Conservation (phyloP, 176 grass and related monocot species). For the Cenchrus fungigraminus region DNA sequence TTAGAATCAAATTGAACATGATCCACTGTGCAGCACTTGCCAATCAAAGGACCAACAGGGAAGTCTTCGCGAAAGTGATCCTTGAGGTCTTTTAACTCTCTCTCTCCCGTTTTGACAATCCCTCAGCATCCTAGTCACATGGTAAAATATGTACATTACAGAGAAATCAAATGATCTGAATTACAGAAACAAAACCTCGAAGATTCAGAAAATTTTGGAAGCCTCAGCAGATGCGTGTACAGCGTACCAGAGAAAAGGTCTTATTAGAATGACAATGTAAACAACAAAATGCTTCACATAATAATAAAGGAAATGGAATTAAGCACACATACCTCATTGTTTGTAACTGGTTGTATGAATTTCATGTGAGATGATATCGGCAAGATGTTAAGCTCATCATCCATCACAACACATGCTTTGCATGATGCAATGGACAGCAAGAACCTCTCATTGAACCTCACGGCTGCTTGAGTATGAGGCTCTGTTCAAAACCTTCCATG, state of each 20-base stretch:
- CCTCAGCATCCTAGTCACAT: conserved; percentile 73
- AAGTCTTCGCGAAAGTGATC: conserved; percentile 83
- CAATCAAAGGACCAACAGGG: conserved; percentile 90
- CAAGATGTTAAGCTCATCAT: conserved; percentile 95
- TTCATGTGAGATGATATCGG: conserved; percentile 94
- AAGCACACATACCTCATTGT: conserved; percentile 54
- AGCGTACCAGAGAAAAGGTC: background rate
- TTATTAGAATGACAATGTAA: too few relatives aligned
- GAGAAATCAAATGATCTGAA: conserved; percentile 18
- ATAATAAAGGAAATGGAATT: background rate
- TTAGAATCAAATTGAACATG: conserved; percentile 57
- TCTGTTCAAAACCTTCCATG: conserved; percentile 97
- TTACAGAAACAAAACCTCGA: conserved; percentile 2
- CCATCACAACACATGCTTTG: conserved; percentile 95
- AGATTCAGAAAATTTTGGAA: conserved; percentile 9
- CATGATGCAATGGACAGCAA: conserved; percentile 86
- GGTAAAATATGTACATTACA: background rate
- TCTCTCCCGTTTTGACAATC: conserved; percentile 74
- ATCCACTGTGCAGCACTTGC: conserved; percentile 94
- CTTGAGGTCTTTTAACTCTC: conserved; percentile 83
- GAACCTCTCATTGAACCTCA: conserved; percentile 93
- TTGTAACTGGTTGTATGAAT: conserved; percentile 61
- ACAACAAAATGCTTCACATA: background rate
- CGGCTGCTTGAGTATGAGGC: conserved; percentile 71
- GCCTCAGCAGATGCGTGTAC: background rate